Conservation (phyloP, 2,329 filamentous ascomycete genomes). For the Penicillium sp. region DNA sequence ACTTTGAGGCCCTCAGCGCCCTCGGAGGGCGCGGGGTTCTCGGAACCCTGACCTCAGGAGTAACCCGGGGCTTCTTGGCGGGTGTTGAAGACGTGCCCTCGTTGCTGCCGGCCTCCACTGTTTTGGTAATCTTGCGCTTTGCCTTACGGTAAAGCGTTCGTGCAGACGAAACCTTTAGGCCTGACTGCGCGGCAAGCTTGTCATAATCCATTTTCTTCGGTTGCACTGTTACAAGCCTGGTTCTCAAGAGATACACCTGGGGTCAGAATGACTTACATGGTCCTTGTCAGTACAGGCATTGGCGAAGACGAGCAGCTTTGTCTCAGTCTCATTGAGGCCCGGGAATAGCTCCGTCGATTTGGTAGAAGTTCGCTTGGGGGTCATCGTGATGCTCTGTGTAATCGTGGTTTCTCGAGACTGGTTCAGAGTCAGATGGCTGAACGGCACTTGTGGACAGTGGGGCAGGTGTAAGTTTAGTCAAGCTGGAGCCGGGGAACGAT, state of each 20-base stretch:
- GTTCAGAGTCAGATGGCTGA: too few species aligned
- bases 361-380: too few species aligned
- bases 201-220: constrained; percentile 1
- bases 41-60: background rate
- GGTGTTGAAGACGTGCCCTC: background rate
- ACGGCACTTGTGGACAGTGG: too few species aligned
- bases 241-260: too few species aligned
- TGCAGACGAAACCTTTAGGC: background rate
- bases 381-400: too few species aligned
- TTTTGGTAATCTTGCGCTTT: background rate
- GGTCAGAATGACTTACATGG: background rate
- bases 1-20: background rate
- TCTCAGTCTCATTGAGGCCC: background rate
- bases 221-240: background rate
- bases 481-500: too few species aligned
- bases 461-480: too few species aligned
- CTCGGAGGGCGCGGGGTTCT: background rate
- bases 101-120: background rate
- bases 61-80: background rate
- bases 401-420: too few species aligned
- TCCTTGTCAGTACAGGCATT: background rate
- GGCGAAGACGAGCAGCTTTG: background rate
- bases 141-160: background rate
- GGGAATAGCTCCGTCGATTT: background rate
- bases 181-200: background rate